A percentile compares a stretch with the other conserved stretches of the same genome.
These are phyloP conservation scores for Rhodotorula sp. DNA, from an alignment of 1,284 basidiomycete species.

Conservation along the genomic window DNA sequence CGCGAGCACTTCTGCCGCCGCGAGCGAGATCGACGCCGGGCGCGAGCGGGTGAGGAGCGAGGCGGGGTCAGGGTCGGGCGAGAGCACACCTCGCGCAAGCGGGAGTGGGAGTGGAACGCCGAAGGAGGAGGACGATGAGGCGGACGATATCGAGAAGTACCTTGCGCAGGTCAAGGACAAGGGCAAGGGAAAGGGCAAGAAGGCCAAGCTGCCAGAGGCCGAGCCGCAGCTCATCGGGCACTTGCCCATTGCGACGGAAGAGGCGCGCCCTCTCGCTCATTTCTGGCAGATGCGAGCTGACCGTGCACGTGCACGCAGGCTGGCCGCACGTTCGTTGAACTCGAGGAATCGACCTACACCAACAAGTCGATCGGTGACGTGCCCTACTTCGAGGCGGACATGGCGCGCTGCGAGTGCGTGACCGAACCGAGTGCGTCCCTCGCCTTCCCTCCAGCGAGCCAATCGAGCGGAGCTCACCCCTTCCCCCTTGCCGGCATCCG, in stretches of 20 bases:
- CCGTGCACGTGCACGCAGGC: neutral
- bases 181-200: neutral
- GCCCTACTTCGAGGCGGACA: conserved; percentile 70
- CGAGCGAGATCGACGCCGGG: neutral
- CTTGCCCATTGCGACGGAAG: conserved; percentile 71
- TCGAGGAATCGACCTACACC: conserved; percentile 82
- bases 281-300: neutral
- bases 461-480: no score
- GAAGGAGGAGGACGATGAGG: neutral
- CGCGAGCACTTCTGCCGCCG: conserved; percentile 7
- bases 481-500: neutral
- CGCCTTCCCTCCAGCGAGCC: conserved; percentile 5
- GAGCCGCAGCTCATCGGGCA: conserved; percentile 64
- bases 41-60: neutral
- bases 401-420: conserved; percentile 88
- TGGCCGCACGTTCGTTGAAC: conserved; percentile 71
- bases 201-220: conserved; percentile 21
- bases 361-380: conserved; percentile 72
- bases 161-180: conserved; percentile 1
- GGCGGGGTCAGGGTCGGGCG: neutral
- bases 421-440: conserved; percentile 73
- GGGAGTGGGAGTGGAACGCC: neutral
- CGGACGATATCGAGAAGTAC: conserved; percentile 1
- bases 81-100: no score
- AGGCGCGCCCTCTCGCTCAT: neutral